A percentile compares a stretch with the other conserved stretches of the same genome.
Evolutionary conservation across 1,139 yeast genomes (phyloP).

Genomic region (Saccharomyces hybrid): DNA sequence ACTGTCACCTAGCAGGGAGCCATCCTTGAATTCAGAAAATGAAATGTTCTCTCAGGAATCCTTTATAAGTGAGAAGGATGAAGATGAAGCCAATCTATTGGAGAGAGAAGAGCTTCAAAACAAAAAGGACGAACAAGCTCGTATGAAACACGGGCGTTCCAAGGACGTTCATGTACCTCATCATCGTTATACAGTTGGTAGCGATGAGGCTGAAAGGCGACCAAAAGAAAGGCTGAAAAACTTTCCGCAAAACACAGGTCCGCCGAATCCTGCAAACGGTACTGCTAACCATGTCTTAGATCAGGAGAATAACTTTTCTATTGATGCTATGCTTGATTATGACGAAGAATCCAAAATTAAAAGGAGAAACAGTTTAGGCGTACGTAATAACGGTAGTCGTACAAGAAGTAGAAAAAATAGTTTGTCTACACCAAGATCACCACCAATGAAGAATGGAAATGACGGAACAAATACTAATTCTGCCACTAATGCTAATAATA

Average conservation of each 20-base stretch:
- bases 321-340: constrained; percentile 17
- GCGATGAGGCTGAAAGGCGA: constrained; percentile 1
- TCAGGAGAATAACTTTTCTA: constrained; percentile 9
- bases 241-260: constrained; percentile 4
- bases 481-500: no score
- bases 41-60: constrained; percentile 15
- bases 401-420: constrained; percentile 3
- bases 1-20: constrained; percentile 12
- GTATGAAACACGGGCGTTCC: not conserved
- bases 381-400: constrained; percentile 2
- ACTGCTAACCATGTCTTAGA: constrained; percentile 1
- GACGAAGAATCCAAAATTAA: constrained; percentile 4
- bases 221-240: constrained; percentile 6
- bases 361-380: constrained; percentile 1
- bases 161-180: constrained; percentile 1
- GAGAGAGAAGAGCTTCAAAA: constrained; percentile 1
- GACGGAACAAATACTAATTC: constrained; percentile 7
- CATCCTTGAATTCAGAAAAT: constrained; percentile 11
- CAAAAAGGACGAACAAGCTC: not conserved
- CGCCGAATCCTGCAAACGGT: not conserved
- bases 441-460: constrained; percentile 6
- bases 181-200: not conserved
- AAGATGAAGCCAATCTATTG: constrained; percentile 2
- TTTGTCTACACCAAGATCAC: constrained; percentile 6
- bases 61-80: constrained; percentile 15